These are phyloP conservation scores for Peltaster fructicola DNA, from an alignment of 2,329 filamentous ascomycete species.

Conservation along the genomic window DNA sequence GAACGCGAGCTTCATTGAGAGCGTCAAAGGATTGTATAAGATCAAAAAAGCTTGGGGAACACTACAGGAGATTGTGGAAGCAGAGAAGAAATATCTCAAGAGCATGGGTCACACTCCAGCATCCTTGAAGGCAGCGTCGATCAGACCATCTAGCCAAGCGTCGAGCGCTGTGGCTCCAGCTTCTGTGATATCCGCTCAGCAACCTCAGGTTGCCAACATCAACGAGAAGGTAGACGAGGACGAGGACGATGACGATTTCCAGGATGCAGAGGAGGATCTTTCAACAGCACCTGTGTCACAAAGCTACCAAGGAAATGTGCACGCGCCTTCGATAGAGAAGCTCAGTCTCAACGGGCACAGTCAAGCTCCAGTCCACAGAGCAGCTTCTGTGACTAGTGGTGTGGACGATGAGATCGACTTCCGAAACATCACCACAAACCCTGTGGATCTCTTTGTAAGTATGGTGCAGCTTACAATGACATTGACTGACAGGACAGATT, in stretches of 20 bases:
- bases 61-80: slow-evolving; percentile 59
- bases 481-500: too few species aligned
- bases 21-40: slow-evolving; percentile 82
- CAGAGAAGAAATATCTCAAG: slow-evolving; percentile 44
- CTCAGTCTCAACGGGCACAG: slow-evolving; percentile 6
- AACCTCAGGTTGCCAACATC: slow-evolving; percentile 6
- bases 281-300: too few species aligned
- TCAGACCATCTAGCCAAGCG: too few species aligned
- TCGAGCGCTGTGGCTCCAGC: too few species aligned
- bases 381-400: too few species aligned
- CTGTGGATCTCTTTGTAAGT: slow-evolving; percentile 72
- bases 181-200: slow-evolving; percentile 2
- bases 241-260: slow-evolving; percentile 33
- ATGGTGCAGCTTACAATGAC: too few species aligned
- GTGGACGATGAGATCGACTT: slow-evolving; percentile 38
- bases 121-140: too few species aligned
- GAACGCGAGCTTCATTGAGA: slow-evolving; percentile 84
- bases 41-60: slow-evolving; percentile 74
- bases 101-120: slow-evolving; percentile 2
- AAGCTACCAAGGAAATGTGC: slow-evolving; percentile 32
- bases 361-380: slow-evolving; percentile 1
- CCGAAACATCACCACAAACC: slow-evolving; percentile 46
- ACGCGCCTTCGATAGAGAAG: too few species aligned
- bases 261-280: slow-evolving; percentile 36
- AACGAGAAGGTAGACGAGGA: slow-evolving; percentile 10